These are phyloP conservation scores for Nasturtium officinale DNA, from an alignment of 345 rosid species.

Conservation along the genomic window DNA sequence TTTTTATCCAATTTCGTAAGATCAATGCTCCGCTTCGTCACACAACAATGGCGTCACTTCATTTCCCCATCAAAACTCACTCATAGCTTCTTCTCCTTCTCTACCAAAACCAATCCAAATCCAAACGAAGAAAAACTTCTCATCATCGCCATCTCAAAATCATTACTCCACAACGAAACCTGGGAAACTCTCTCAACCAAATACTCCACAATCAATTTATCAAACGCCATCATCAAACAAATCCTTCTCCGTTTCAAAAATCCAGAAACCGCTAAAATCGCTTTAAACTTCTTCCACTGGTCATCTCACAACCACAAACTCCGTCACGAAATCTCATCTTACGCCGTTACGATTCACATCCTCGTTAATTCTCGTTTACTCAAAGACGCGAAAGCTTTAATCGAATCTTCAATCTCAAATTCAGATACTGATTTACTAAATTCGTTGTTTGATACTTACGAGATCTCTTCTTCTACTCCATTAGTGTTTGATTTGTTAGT, in stretches of 20 bases:
- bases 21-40: constrained; percentile 26
- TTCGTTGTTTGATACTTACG: constrained; percentile 55
- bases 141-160: constrained; percentile 46
- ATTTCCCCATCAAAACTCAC: background rate
- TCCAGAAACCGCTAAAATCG: constrained; percentile 64
- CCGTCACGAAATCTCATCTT: constrained; percentile 54
- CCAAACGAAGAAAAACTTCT: constrained; percentile 15
- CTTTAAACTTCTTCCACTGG: constrained; percentile 81
- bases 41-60: constrained; percentile 30
- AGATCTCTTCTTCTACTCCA: constrained; percentile 47
- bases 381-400: constrained; percentile 64
- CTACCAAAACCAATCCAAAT: constrained; percentile 16
- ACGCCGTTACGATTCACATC: constrained; percentile 61
- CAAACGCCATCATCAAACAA: constrained; percentile 45
- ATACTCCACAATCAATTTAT: constrained; percentile 47
- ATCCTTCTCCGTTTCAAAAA: constrained; percentile 67
- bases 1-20: too few relatives aligned
- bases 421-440: constrained; percentile 47
- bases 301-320: constrained; percentile 51
- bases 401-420: constrained; percentile 50
- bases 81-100: constrained; percentile 11
- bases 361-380: constrained; percentile 57
- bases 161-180: constrained; percentile 45
- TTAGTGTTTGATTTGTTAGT: constrained; percentile 68
- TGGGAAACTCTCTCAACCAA: constrained; percentile 63